A percentile compares a stretch with the other conserved stretches of the same genome.
These are phyloP conservation scores for Porpolomopsis calyptriformis DNA, from an alignment of 768 basidiomycete species.

Conservation along the genomic window DNA sequence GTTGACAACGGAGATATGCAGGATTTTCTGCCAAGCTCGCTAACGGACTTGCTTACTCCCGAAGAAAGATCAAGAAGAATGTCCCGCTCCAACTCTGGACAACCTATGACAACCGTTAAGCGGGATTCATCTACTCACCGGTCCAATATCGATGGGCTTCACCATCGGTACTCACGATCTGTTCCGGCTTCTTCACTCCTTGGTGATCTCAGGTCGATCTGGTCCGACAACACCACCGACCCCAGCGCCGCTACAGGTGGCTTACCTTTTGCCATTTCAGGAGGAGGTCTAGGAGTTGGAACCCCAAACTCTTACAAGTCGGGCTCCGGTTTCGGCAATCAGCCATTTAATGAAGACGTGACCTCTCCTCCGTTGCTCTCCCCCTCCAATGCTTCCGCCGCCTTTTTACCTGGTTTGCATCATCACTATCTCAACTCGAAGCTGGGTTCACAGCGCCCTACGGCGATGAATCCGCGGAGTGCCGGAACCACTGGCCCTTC, in stretches of 20 bases:
- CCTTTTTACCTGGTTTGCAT: slow-evolving; percentile 67
- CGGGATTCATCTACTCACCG: slow-evolving; percentile 5
- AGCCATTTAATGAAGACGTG: slow-evolving; percentile 5
- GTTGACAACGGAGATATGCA: slow-evolving; percentile 72
- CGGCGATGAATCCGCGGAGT: neutral
- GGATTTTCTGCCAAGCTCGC: slow-evolving; percentile 79
- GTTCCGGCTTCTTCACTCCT: slow-evolving; percentile 71
- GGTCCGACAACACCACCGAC: slow-evolving; percentile 55
- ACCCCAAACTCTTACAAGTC: slow-evolving; percentile 18
- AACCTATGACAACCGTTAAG: slow-evolving; percentile 11
- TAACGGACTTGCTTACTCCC: slow-evolving; percentile 83
- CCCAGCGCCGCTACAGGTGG: slow-evolving; percentile 24
- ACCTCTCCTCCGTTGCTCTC: slow-evolving; percentile 15
- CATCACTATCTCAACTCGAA: slow-evolving; percentile 51
- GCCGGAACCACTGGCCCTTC: neutral
- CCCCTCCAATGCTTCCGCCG: slow-evolving; percentile 74
- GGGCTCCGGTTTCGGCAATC: slow-evolving; percentile 13
- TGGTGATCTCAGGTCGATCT: slow-evolving; percentile 70
- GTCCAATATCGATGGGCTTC: slow-evolving; percentile 16
- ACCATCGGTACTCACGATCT: slow-evolving; percentile 71
- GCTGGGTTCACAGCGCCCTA: slow-evolving; percentile 9
- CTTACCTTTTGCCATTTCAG: slow-evolving; percentile 18
- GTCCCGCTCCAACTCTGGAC: slow-evolving; percentile 58
- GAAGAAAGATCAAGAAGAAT: slow-evolving; percentile 76
- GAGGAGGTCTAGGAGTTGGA: slow-evolving; percentile 21